phyloP scores from a whole-genome alignment of 345 rosid genomes.

The Camelina laxa region DNA sequence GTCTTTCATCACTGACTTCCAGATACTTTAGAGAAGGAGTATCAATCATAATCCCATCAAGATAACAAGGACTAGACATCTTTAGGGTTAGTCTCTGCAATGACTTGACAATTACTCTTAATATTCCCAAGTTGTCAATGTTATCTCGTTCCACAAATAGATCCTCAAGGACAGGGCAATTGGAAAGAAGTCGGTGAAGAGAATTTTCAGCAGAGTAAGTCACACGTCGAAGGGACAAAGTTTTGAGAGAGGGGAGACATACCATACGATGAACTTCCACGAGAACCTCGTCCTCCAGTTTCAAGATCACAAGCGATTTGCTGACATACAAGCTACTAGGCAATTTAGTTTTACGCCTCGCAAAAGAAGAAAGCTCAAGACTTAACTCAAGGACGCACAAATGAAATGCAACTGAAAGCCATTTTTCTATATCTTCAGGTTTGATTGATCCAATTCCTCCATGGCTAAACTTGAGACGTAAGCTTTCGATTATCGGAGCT shows the following conservation, averaged over 20 bases:
- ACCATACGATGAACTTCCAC: constrained; percentile 2
- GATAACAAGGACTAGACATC: not conserved
- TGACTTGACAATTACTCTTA: not conserved
- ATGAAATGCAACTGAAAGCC: not conserved
- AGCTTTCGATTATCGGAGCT: not conserved
- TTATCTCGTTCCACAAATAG: constrained; percentile 1
- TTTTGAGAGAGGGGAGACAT: constrained; percentile 10
- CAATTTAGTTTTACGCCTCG: not conserved
- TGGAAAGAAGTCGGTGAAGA: not conserved
- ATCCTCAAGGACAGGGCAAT: constrained; percentile 18
- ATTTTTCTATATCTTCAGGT: not conserved
- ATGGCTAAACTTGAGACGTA: not conserved
- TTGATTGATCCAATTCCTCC: not conserved
- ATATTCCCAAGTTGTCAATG: not conserved
- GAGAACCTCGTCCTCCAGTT: not conserved
- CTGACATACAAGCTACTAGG: not conserved
- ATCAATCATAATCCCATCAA: not conserved
- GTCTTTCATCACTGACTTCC: not conserved
- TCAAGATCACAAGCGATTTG: not conserved
- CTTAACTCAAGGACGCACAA: not conserved
- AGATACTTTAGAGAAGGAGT: constrained; percentile 16
- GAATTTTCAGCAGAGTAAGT: not conserved
- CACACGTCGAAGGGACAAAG: not conserved
- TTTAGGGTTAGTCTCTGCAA: constrained; percentile 4
- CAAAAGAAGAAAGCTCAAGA: not conserved